Base-by-base conservation (phyloP, 75 land plant species). In the Cryptomeria japonica region DNA sequence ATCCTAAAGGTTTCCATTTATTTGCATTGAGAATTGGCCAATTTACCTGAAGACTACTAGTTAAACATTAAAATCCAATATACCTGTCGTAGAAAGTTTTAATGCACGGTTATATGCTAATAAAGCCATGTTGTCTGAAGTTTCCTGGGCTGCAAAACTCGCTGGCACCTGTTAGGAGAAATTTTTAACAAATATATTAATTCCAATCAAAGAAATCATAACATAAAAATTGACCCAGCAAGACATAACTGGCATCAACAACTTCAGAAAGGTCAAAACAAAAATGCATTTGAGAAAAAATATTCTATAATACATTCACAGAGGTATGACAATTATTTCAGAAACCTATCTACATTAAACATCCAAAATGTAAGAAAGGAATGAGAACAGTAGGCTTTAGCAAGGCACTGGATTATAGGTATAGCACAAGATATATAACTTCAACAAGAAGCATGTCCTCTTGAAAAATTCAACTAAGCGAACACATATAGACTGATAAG, bases 81-180 rank as follows among this genome's bases (percentile, higher is more conserved):
- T 61, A 97, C 98, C 98, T 91, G 97, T 96, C 34, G 55, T 86
- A 44, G 94, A 91, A 38, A 97, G 92, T 91, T 91, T 91, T 12
- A 94, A 84, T 3, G 96, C 97, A 68, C 96, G 93, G 92, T 97
- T 96, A 87, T 97, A 97, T 49, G 98, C 97, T 79, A 88, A 58
- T 80, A 91, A 85, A 73, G 98, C 95, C 94, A 97, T 87, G 25
- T 91, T 94, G 49, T 94, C 94, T 16, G 97, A 94, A 38, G 93
- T 92, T 86, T 90, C 89, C 51, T 83, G 90, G 79, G 94, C 93
- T 41, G 91, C 89, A 88, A 89, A 97, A n/a, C 94, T 92, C 14
- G 70, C 15, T 18, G 98, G 98, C 87, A 93, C 87, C 97, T 97
- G 76, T 12, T 64, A 64, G 28, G 9, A 83, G 58, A 31, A 61